Conservation (phyloP, 106 monocot genomes). For the Ottelia alismoides region DNA sequence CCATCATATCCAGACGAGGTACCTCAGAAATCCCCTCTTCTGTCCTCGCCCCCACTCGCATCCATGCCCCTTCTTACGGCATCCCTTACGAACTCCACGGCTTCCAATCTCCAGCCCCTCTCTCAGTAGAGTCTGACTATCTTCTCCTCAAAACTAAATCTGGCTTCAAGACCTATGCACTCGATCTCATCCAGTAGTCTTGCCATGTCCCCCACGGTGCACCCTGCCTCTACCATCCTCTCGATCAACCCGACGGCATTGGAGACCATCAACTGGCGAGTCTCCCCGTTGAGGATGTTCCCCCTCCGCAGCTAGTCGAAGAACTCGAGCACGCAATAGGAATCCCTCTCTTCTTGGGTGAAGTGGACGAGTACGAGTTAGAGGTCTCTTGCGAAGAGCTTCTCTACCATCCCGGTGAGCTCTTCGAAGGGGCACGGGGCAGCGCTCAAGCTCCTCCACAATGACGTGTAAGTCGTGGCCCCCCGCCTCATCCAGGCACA, state of each 20-base stretch:
- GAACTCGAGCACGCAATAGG: slow-evolving; percentile 91
- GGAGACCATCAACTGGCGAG: slow-evolving; percentile 89
- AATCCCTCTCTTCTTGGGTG: slow-evolving; percentile 77
- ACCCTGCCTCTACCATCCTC: slow-evolving; percentile 40
- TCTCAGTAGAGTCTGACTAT: slow-evolving; percentile 85
- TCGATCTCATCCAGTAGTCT: slow-evolving; percentile 84
- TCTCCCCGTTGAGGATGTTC: slow-evolving; percentile 77
- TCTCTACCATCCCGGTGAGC: slow-evolving; percentile 41
- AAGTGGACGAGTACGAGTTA: slow-evolving; percentile 91
- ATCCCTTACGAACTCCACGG: slow-evolving; percentile 62
- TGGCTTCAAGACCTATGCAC: slow-evolving; percentile 77
- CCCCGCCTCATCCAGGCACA: too few species aligned
- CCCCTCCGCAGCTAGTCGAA: slow-evolving; percentile 82
- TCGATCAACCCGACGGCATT: slow-evolving; percentile 84
- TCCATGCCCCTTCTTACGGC: slow-evolving; percentile 44
- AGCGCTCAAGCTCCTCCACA: slow-evolving; percentile 78
- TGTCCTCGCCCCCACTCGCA: slow-evolving; percentile 16
- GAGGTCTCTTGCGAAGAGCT: slow-evolving; percentile 76
- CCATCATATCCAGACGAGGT: slow-evolving; percentile 97
- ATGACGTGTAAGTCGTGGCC: slow-evolving; percentile 53
- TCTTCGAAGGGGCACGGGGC: slow-evolving; percentile 58
- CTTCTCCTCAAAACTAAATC: slow-evolving; percentile 91
- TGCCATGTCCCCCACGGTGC: slow-evolving; percentile 50
- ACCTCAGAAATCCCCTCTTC: slow-evolving; percentile 57
- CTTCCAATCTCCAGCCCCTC: slow-evolving; percentile 52